Evolutionary conservation across 768 basidiomycete genomes (phyloP).

Genomic region (Coprinopsis sp.): DNA sequence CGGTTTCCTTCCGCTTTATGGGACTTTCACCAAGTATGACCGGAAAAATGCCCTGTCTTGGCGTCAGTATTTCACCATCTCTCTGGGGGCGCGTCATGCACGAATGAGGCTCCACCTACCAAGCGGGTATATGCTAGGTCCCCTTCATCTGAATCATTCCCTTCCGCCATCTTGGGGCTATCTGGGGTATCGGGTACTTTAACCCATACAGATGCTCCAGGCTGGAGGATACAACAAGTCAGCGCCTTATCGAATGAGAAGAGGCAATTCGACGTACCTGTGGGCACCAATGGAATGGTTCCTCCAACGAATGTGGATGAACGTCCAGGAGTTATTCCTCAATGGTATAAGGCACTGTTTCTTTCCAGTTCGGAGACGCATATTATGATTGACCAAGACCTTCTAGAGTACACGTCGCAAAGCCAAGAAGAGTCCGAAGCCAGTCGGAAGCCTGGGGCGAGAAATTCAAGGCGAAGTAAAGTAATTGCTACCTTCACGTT

Average conservation of each 20-base stretch:
- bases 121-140: constrained; percentile 1
- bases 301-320: constrained; percentile 18
- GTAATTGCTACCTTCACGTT: no score
- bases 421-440: no score
- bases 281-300: constrained; percentile 18
- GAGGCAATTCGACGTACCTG: constrained; percentile 5
- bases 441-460: no score
- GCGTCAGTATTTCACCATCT: no score
- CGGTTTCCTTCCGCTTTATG: constrained; percentile 6
- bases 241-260: neutral
- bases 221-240: neutral
- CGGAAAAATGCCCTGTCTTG: constrained; percentile 14
- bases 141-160: constrained; percentile 10
- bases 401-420: no score
- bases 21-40: constrained; percentile 9
- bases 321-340: constrained; percentile 19
- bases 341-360: constrained; percentile 18
- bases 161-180: constrained; percentile 12
- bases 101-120: neutral
- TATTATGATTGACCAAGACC: no score
- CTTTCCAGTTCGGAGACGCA: constrained; percentile 20
- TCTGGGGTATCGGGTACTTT: constrained; percentile 9
- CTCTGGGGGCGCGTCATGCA: neutral
- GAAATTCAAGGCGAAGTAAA: no score
- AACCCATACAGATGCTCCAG: constrained; percentile 15